Conservation (phyloP, 306 rosid genomes). For the Trifolium repens region DNA sequence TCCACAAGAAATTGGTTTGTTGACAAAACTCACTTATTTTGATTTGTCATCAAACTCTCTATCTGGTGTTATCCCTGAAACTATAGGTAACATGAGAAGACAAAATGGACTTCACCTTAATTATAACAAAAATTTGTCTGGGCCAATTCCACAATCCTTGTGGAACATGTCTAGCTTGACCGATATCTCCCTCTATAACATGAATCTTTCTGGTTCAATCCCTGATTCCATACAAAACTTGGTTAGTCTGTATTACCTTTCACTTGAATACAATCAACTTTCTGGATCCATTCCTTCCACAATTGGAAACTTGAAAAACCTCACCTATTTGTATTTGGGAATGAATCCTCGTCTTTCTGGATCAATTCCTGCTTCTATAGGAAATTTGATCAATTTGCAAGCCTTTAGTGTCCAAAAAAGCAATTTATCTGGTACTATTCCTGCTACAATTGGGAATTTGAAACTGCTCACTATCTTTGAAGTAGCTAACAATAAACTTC, state of each 20-base stretch:
- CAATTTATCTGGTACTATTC: slow-evolving; percentile 42
- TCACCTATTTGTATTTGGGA: background rate
- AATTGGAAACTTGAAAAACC: slow-evolving; percentile 44
- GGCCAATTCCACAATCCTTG: slow-evolving; percentile 38
- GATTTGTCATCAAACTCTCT: slow-evolving; percentile 26
- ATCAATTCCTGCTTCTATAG: slow-evolving; percentile 44
- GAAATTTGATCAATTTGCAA: slow-evolving; percentile 36
- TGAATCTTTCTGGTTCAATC: slow-evolving; percentile 36
- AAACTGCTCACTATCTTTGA: background rate
- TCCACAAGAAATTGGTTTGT: slow-evolving; percentile 45
- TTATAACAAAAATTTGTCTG: slow-evolving; percentile 2
- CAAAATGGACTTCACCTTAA: background rate
- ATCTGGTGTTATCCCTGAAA: slow-evolving; percentile 34
- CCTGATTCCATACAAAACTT: slow-evolving; percentile 36
- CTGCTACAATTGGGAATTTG: slow-evolving; percentile 45
- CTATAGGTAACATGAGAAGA: slow-evolving; percentile 36
- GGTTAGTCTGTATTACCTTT: slow-evolving; percentile 8
- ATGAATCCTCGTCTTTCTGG: slow-evolving; percentile 28
- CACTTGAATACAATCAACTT: background rate
- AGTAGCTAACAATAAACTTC: slow-evolving; percentile 35
- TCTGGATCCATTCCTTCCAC: slow-evolving; percentile 42
- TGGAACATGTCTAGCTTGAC: slow-evolving; percentile 38
- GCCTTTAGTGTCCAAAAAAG: slow-evolving; percentile 7
- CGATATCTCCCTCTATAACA: background rate
- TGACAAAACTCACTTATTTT: slow-evolving; percentile 8